These are phyloP conservation scores for Heliocybe sulcata DNA, from an alignment of 1,284 basidiomycete species.

Conservation along the genomic window DNA sequence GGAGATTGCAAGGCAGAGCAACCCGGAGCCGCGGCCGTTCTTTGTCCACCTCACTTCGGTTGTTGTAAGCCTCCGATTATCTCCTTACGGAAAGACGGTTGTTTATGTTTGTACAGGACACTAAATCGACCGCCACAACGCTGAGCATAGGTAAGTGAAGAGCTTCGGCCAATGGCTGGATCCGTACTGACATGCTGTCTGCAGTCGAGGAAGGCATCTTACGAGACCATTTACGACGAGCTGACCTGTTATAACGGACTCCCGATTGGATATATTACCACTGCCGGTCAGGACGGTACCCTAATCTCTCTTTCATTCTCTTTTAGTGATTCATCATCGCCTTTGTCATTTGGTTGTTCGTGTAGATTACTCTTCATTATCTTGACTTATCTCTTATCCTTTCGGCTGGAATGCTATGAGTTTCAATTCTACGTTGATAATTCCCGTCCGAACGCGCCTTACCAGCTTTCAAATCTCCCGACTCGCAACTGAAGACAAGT, in stretches of 20 bases:
- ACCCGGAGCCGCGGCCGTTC: slow-evolving; percentile 48
- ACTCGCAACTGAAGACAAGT: too few relatives aligned
- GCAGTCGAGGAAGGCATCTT: slow-evolving; percentile 43
- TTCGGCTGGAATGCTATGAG: not conserved
- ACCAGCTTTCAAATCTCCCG: too few relatives aligned
- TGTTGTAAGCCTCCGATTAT: slow-evolving; percentile 36
- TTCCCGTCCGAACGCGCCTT: too few relatives aligned
- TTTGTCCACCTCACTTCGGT: slow-evolving; percentile 71
- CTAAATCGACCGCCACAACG: slow-evolving; percentile 59
- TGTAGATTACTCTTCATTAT: too few relatives aligned
- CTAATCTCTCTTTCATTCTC: too few relatives aligned
- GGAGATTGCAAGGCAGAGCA: slow-evolving; percentile 28
- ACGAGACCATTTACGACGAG: slow-evolving; percentile 42
- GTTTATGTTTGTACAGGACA: slow-evolving; percentile 39
- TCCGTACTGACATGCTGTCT: slow-evolving; percentile 8
- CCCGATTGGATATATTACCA: too few relatives aligned
- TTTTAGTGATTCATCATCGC: too few relatives aligned
- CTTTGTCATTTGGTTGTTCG: too few relatives aligned
- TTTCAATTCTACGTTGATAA: not conserved
- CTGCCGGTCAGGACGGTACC: too few relatives aligned
- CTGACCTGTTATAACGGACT: slow-evolving; percentile 36
- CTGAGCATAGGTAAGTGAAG: slow-evolving; percentile 44
- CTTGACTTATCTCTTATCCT: not conserved
- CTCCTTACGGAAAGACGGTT: not conserved
- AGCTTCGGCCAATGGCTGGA: slow-evolving; percentile 5